A percentile compares a stretch with the other conserved stretches of the same genome.
phyloP scores from a whole-genome alignment of 108 stramenopile genomes.

The Fragilariopsis cylindrus region DNA sequence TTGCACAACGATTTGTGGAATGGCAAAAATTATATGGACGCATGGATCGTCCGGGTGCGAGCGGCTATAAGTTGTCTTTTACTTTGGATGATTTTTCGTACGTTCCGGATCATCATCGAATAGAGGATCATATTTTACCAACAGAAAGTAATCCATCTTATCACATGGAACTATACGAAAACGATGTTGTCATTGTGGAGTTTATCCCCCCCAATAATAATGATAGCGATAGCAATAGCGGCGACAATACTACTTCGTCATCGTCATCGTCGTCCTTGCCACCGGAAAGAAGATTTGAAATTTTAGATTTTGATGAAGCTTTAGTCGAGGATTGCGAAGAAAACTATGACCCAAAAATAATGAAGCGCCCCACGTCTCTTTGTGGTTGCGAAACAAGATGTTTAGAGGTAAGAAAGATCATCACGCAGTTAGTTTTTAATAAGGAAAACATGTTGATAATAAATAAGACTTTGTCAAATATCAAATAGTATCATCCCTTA shows the following conservation, averaged over 20 bases:
- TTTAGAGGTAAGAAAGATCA: not conserved
- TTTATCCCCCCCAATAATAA: not conserved
- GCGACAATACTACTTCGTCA: not conserved
- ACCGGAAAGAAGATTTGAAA: not conserved
- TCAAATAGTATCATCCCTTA: too few species aligned
- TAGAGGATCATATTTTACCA: not conserved
- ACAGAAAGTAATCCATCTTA: not conserved
- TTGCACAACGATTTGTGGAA: constrained; percentile 3
- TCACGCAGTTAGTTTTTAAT: too few species aligned
- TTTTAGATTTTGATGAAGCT: not conserved
- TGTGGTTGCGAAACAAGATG: not conserved
- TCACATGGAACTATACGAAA: not conserved
- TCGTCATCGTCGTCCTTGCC: not conserved
- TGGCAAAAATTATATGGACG: not conserved
- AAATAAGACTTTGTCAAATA: too few species aligned
- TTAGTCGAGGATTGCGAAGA: not conserved
- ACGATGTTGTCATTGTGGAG: constrained; percentile 2
- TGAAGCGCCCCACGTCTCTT: not conserved
- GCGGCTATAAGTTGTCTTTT: not conserved
- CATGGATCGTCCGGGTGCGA: not conserved
- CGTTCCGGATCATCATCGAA: not conserved
- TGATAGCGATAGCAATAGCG: too few species aligned
- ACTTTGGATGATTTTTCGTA: not conserved
- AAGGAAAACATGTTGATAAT: too few species aligned
- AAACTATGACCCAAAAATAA: not conserved